phyloP scores from a whole-genome alignment of 768 basidiomycete genomes.

The Coprinopsis cinerea region DNA sequence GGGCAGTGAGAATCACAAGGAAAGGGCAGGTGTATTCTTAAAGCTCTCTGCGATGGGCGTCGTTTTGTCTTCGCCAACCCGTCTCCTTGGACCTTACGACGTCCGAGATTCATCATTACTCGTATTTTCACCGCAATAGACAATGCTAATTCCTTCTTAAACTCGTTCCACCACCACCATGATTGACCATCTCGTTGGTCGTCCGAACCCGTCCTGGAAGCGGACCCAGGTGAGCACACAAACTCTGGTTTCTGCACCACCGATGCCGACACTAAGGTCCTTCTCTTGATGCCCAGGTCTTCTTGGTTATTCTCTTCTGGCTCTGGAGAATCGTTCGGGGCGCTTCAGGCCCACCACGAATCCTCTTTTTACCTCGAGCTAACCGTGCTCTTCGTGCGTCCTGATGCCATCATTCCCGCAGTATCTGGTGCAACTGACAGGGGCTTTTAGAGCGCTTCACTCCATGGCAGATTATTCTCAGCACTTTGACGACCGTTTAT shows the following conservation, averaged over 20 bases:
- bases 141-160: constrained; percentile 1
- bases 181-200: constrained; percentile 91
- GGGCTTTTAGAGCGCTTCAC: constrained; percentile 63
- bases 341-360: constrained; percentile 53
- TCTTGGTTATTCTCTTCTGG: constrained; percentile 92
- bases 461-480: constrained; percentile 93
- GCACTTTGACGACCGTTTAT: constrained; percentile 81
- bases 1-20: constrained; percentile 9
- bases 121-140: neutral
- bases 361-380: constrained; percentile 55
- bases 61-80: neutral
- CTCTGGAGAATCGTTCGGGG: constrained; percentile 71
- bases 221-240: constrained; percentile 60
- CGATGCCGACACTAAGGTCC: constrained; percentile 6
- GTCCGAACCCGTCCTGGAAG: constrained; percentile 88
- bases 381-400: constrained; percentile 61
- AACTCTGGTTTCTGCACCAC: neutral
- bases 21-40: neutral
- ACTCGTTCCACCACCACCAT: constrained; percentile 34
- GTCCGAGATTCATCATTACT: neutral
- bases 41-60: neutral
- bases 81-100: neutral
- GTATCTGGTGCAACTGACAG: constrained; percentile 5
- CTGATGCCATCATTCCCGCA: neutral
- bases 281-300: constrained; percentile 47